phyloP scores from a whole-genome alignment of 208 protist species.

The Trypanosoma boissoni region DNA sequence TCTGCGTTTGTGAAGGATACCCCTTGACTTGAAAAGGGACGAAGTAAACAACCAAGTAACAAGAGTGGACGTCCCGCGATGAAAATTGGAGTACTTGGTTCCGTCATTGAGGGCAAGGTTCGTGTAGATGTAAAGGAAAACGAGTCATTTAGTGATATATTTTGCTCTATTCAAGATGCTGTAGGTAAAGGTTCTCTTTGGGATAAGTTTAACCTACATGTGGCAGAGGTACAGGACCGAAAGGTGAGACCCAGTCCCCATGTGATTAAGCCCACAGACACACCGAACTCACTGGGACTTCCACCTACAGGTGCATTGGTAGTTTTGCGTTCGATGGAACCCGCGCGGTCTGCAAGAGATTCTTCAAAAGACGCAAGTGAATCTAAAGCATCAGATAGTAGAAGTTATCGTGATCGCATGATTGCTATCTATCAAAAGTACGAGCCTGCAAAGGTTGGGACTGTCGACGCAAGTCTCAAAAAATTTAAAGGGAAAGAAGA shows the following conservation, averaged over 20 bases:
- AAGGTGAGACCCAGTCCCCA: conserved; percentile 21
- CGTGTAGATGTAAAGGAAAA: conserved; percentile 40
- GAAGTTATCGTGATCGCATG: conserved; percentile 53
- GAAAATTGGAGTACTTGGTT: conserved; percentile 54
- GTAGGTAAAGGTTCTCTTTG: conserved; percentile 33
- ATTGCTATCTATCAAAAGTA: conserved; percentile 66
- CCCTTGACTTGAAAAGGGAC: too few species aligned
- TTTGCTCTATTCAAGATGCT: conserved; percentile 45
- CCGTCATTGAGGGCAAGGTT: conserved; percentile 32
- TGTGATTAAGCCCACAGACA: conserved; percentile 26
- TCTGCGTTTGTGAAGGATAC: too few species aligned
- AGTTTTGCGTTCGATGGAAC: conserved; percentile 11
- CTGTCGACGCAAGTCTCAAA: conserved; percentile 55
- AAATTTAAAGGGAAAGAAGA: conserved; percentile 67
- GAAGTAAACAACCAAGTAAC: too few species aligned
- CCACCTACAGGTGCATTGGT: conserved; percentile 7
- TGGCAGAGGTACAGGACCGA: conserved; percentile 13
- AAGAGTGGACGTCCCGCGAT: conserved; percentile 16
- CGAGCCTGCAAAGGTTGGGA: conserved; percentile 57
- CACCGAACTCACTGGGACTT: conserved; percentile 23
- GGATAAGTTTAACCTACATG: conserved; percentile 37
- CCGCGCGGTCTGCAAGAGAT: not conserved
- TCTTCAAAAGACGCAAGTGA: not conserved
- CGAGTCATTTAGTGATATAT: conserved; percentile 46
- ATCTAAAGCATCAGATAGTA: not conserved